Evolutionary conservation across 495 filamentous ascomycete species (phyloP).

Genomic region (Xylaria palmicola): DNA sequence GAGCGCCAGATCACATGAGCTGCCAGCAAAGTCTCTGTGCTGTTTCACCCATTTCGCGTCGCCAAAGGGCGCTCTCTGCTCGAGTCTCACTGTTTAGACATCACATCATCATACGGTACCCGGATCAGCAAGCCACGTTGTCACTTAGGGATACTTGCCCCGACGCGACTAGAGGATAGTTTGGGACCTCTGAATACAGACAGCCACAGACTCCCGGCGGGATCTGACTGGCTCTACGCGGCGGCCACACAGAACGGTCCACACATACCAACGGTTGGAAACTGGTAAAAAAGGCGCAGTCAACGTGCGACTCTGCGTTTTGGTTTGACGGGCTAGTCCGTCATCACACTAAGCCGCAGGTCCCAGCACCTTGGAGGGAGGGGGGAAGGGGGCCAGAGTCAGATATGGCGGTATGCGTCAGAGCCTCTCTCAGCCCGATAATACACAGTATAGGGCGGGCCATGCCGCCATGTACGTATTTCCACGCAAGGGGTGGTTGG

Average conservation of each 20-base stretch:
- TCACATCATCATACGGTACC: constrained; percentile 11
- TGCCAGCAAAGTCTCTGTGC: constrained; percentile 18
- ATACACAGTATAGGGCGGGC: constrained; percentile 9
- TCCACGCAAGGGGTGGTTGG: constrained; percentile 12
- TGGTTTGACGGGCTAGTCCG: constrained; percentile 1
- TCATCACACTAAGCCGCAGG: background rate
- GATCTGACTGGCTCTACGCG: constrained; percentile 5
- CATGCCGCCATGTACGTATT: no score
- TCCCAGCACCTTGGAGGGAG: constrained; percentile 1
- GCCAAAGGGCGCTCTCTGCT: background rate
- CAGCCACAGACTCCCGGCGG: constrained; percentile 2
- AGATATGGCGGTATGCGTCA: constrained; percentile 5
- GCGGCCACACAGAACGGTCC: constrained; percentile 6
- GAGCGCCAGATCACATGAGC: constrained; percentile 17
- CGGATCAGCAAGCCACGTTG: constrained; percentile 36
- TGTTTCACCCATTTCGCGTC: constrained; percentile 8
- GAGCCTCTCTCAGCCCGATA: constrained; percentile 8
- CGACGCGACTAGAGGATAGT: constrained; percentile 23
- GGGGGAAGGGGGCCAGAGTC: no score
- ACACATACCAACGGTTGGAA: constrained; percentile 2
- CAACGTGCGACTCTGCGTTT: constrained; percentile 7
- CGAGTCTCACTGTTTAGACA: background rate
- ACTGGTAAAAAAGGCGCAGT: background rate
- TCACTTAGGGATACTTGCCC: constrained; percentile 26
- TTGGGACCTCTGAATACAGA: constrained; percentile 4